These are phyloP conservation scores for Fusarium gaditjirri DNA, from an alignment of 2,329 filamentous ascomycete species.

Conservation along the genomic window DNA sequence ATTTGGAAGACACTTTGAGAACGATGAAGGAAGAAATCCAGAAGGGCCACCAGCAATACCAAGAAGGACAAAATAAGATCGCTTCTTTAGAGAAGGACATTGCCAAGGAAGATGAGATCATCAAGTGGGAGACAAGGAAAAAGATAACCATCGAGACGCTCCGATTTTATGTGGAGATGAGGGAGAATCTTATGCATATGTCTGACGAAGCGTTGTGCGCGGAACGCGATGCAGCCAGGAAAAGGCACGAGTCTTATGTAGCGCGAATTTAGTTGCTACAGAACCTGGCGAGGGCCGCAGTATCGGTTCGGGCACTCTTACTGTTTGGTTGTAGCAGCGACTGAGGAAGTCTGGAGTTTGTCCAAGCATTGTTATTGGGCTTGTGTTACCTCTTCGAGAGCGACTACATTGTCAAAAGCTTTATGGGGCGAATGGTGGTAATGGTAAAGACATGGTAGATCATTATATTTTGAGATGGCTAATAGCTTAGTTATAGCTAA, in stretches of 20 bases:
- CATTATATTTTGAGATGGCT: neutral
- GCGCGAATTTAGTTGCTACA: neutral
- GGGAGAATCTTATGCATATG: neutral
- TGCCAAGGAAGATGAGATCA: neutral
- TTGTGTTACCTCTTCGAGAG: neutral
- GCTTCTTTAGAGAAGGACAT: neutral
- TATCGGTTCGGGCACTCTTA: neutral
- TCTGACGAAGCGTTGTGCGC: neutral
- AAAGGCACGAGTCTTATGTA: neutral
- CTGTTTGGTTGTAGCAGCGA: neutral
- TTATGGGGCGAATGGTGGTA: neutral
- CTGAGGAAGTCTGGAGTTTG: neutral
- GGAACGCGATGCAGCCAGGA: neutral
- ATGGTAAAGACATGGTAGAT: neutral
- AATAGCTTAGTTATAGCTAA: neutral
- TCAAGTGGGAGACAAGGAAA: neutral
- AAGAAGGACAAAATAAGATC: neutral
- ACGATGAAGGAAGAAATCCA: neutral
- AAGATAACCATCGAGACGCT: neutral
- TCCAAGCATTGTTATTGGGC: neutral
- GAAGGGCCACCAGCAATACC: no score
- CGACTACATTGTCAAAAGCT: neutral
- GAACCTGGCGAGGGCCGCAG: neutral
- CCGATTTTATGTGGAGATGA: neutral
- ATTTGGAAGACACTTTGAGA: neutral